Evolutionary conservation across 805 yeast species (phyloP).

Genomic region (Metschnikowia corniflorae): DNA sequence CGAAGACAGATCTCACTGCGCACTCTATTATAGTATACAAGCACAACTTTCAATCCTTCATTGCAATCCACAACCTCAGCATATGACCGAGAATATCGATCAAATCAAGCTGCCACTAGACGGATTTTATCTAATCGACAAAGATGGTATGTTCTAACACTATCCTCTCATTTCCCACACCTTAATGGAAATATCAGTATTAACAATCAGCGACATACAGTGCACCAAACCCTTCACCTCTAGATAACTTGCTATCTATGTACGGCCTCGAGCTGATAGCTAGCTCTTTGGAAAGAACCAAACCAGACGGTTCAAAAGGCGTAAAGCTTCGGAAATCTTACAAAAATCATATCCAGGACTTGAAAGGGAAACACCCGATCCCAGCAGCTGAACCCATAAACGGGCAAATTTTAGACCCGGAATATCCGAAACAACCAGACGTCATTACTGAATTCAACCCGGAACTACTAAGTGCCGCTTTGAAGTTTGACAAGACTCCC

Average conservation of each 20-base stretch:
- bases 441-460: conserved; percentile 49
- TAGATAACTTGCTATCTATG: conserved; percentile 63
- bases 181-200: background rate
- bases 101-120: conserved; percentile 13
- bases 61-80: too few relatives aligned
- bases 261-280: conserved; percentile 70
- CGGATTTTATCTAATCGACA: conserved; percentile 21
- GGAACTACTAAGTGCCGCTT: conserved; percentile 44
- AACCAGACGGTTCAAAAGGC: conserved; percentile 86
- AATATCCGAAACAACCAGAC: conserved; percentile 37
- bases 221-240: conserved; percentile 62
- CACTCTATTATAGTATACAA: too few relatives aligned
- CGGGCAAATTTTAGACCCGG: conserved; percentile 36
- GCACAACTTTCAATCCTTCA: too few relatives aligned
- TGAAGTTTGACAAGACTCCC: conserved; percentile 62
- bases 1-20: too few relatives aligned
- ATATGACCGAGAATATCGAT: conserved; percentile 8
- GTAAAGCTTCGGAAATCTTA: conserved; percentile 91
- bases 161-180: background rate
- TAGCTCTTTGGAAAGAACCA: conserved; percentile 77
- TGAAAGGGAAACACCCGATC: conserved; percentile 74
- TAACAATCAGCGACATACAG: conserved; percentile 28
- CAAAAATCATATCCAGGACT: conserved; percentile 84
- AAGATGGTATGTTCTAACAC: conserved; percentile 17
- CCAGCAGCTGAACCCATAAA: conserved; percentile 45